Conservation (phyloP, 257 asterid genomes). For the Misopates orontium region DNA sequence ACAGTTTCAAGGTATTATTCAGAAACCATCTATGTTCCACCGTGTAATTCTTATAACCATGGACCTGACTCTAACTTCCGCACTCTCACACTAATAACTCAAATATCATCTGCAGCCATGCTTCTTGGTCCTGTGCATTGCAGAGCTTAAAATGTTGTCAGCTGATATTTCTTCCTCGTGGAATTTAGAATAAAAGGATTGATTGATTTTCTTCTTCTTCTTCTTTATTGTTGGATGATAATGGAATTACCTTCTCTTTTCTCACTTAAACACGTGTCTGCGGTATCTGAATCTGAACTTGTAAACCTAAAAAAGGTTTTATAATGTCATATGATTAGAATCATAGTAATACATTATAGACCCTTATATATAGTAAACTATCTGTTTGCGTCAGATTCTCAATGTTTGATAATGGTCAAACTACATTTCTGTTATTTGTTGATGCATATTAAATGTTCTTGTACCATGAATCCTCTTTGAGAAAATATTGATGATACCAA, state of each 20-base stretch:
- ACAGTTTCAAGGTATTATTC: conserved; percentile 70
- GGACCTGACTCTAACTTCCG: not conserved
- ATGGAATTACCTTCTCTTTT: too few species aligned
- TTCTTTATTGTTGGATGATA: too few species aligned
- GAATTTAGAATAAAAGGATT: not conserved
- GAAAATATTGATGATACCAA: conserved; percentile 6
- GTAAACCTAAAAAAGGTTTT: too few species aligned
- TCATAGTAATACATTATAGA: too few species aligned
- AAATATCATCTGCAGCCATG: not conserved
- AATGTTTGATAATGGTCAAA: not conserved
- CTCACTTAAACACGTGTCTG: too few species aligned
- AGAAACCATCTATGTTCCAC: conserved; percentile 9
- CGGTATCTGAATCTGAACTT: not conserved
- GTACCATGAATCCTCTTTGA: not conserved
- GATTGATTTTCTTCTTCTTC: not conserved
- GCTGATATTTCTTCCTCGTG: not conserved
- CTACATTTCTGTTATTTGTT: not conserved
- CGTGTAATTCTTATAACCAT: not conserved
- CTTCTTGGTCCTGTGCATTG: not conserved
- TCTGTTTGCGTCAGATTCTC: not conserved
- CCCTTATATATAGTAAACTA: too few species aligned
- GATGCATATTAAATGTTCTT: not conserved
- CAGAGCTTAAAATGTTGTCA: not conserved
- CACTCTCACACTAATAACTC: not conserved
- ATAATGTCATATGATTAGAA: too few species aligned